A percentile compares a stretch with the other conserved stretches of the same genome.
phyloP scores from a whole-genome alignment of 352 stramenopile species.

The Phytopythium vexans region DNA sequence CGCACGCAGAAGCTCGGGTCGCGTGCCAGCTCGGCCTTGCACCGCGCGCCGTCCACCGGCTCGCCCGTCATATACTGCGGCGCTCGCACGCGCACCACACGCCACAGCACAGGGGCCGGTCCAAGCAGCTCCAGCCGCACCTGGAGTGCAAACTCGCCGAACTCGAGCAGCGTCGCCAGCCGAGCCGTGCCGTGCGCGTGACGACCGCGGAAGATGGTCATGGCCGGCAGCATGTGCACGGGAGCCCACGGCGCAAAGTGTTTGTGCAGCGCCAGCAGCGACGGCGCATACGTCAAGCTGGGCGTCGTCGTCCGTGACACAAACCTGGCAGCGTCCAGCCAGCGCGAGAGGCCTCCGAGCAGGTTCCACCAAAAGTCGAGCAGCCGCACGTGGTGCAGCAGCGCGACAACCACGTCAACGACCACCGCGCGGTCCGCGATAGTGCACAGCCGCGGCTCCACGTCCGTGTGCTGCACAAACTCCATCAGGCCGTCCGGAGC shows the following conservation, averaged over 20 bases:
- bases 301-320: slow-evolving; percentile 9
- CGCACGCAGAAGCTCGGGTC: slow-evolving; percentile 34
- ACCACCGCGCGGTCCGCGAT: slow-evolving; percentile 40
- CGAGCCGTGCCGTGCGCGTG: neutral
- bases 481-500: slow-evolving; percentile 12
- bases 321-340: slow-evolving; percentile 18
- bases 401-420: slow-evolving; percentile 26
- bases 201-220: slow-evolving; percentile 4
- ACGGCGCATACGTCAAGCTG: slow-evolving; percentile 18
- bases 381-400: slow-evolving; percentile 41
- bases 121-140: slow-evolving; percentile 31
- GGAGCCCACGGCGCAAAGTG: slow-evolving; percentile 45
- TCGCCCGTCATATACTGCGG: slow-evolving; percentile 11
- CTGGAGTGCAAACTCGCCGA: slow-evolving; percentile 41
- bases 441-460: slow-evolving; percentile 12
- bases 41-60: slow-evolving; percentile 5
- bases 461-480: slow-evolving; percentile 19
- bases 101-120: slow-evolving; percentile 40
- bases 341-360: slow-evolving; percentile 31
- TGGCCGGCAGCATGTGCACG: slow-evolving; percentile 2
- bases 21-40: slow-evolving; percentile 5
- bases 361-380: slow-evolving; percentile 52
- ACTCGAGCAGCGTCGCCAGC: slow-evolving; percentile 23
- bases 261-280: slow-evolving; percentile 40
- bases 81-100: slow-evolving; percentile 30